These are phyloP conservation scores for Ophiocordyceps australis DNA, from an alignment of 2,329 filamentous ascomycete genomes.

Conservation along the genomic window DNA sequence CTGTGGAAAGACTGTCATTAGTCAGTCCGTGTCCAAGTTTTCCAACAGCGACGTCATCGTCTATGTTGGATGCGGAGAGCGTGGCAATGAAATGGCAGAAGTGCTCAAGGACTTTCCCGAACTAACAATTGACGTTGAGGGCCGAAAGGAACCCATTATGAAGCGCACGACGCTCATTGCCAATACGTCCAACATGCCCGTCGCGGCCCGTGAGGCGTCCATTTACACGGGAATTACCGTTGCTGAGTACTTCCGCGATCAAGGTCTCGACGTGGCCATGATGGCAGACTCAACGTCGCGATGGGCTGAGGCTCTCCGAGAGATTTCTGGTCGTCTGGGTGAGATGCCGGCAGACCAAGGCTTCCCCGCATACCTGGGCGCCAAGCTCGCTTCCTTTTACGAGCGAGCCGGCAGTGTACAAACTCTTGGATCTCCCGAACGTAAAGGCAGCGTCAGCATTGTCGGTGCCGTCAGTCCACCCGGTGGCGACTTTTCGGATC, in stretches of 20 bases:
- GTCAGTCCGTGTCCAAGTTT: slow-evolving; percentile 96
- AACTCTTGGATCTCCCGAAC: slow-evolving; percentile 73
- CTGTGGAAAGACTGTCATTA: slow-evolving; percentile 98
- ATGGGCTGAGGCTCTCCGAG: slow-evolving; percentile 96
- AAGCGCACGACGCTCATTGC: slow-evolving; percentile 97
- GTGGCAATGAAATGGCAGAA: slow-evolving; percentile 99
- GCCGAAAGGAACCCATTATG: slow-evolving; percentile 97
- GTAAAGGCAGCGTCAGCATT: slow-evolving; percentile 86
- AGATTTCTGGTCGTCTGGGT: slow-evolving; percentile 94
- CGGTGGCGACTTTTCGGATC: slow-evolving; percentile 97
- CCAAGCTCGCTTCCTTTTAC: slow-evolving; percentile 97
- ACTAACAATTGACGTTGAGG: slow-evolving; percentile 85
- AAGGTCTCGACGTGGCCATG: slow-evolving; percentile 96
- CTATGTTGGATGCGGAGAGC: slow-evolving; percentile 83
- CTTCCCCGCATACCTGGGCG: slow-evolving; percentile 93
- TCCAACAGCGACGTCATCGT: slow-evolving; percentile 99
- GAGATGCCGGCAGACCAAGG: slow-evolving; percentile 99
- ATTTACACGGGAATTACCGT: slow-evolving; percentile 96
- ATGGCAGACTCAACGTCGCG: slow-evolving; percentile 98
- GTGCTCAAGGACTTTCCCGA: slow-evolving; percentile 99
- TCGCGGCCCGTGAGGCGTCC: slow-evolving; percentile 92
- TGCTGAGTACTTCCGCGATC: slow-evolving; percentile 92
- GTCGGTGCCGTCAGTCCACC: slow-evolving; percentile 94
- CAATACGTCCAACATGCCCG: slow-evolving; percentile 99
- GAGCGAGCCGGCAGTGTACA: slow-evolving; percentile 85